Evolutionary conservation across 2,329 filamentous ascomycete species (phyloP), one percentile per base, ranked within the genome.

Genomic region (Dactylella cylindrospora): DNA sequence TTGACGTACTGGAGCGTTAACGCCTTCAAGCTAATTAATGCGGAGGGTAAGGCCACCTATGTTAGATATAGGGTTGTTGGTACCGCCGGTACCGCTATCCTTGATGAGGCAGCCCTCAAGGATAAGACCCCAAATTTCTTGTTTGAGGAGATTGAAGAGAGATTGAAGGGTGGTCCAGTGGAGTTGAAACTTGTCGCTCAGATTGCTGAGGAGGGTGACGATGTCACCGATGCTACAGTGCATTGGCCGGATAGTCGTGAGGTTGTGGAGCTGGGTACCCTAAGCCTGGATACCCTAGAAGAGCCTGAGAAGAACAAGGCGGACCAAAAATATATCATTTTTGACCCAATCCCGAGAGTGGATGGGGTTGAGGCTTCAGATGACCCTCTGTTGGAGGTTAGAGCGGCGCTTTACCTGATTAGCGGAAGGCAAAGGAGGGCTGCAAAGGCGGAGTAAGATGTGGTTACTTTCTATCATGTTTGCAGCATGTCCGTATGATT

Each of bases 271-370:
- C 68, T 83, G 50, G 80, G 80, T 0, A 74, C 67, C 1, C 67
- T 82, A 5, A 74, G 67, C 53, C 51, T 82, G 7, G 73, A 78
- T 17, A 67, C 69, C 19, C 54, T 76, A 7, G 68, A 74, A 20
- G 68, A 71, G 17, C 71, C 74, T n/a, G 71, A 74, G 29, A 73
- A 76, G 47, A 74, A 72, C 41, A 68, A 69, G 54, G 71, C 71
- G 50, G 70, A 76, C 71, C 75, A 79, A 71, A 78, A 80, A 71
- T 71, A 72, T 25, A 72, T 79, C 32, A 82, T 83, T 64, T 82
- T 80, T 65, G 80, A 83, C 71, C 80, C 80, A 1, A 75, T 82
- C 43, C 79, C 80, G 3, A 72, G 79, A 47, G 74, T 82, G 1
- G 70, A 77, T 15, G 80, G 80, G 0, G 71, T 82, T 17, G 78